Evolutionary conservation across 1,284 basidiomycete genomes (phyloP), one percentile per base, ranked within the genome.

Genomic region (Vanrija pseudolonga): DNA sequence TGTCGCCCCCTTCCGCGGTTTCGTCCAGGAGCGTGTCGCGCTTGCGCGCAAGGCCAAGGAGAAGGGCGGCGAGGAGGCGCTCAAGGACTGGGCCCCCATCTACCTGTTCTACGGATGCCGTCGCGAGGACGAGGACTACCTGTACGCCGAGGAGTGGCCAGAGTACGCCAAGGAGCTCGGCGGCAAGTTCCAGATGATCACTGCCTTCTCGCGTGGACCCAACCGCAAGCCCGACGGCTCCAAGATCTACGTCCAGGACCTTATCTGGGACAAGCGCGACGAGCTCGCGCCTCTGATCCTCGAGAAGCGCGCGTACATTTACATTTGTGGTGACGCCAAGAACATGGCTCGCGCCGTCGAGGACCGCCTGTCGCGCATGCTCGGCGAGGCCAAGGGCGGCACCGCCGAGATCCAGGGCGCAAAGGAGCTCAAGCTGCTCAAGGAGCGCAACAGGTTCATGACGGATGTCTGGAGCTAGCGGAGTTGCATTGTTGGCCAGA

Each of bases 1-100:
- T 80, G 92, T 98, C 50, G 95, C 95, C 36, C 95, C 95, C 17
- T 98, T 98, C 90, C 89, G 95, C 57, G 93, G 93, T 2, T 98
- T 98, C 74, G 84, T 98, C 7, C 96, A 98, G 79, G 95, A 98
- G 75, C 90, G 95, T 64, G 87, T 98, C 36, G 92, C 92, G 12
- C 85, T 96, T 43, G 95, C 94, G 15, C 87, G 90, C 60, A 90
- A 91, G 66, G 90, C 93, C 1, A 82, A 90, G 56, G 93, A 93
- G 69, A 97, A 96, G 83, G 90, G 90, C 67, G 91, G 92, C 4
- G 47, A 51, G 32, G 89, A 94, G 61, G 93, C 90, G 3, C 85
- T 98, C 62, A 84, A 85, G 23, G 93, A 97, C 72, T 98, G 95
- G 95, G 95, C 92, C 46, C 84, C 83, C 55, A 91, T 98, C 73